Evolutionary conservation across 179 eudicot species (phyloP).

Genomic region (Silene noctiflora): DNA sequence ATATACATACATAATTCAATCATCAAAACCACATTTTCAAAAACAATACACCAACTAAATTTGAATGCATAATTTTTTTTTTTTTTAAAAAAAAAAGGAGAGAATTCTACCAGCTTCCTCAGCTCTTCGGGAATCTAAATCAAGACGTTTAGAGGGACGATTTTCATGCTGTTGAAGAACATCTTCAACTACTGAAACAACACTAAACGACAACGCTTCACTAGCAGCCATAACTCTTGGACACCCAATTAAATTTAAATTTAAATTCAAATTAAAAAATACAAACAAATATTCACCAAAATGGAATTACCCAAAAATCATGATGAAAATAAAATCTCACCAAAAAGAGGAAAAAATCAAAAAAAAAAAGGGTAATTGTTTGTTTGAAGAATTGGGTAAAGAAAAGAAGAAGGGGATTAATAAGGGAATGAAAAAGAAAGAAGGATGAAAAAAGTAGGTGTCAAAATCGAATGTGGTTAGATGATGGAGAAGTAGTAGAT

Average conservation of each 20-base stretch:
- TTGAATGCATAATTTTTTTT: neutral
- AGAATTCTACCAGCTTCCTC: slow-evolving; percentile 64
- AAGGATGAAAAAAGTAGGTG: neutral
- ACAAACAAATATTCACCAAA: slow-evolving; percentile 26
- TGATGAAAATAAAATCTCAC: slow-evolving; percentile 28
- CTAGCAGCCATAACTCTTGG: slow-evolving; percentile 37
- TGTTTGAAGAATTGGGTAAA: neutral
- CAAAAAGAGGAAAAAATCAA: slow-evolving; percentile 30
- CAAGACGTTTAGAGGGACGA: slow-evolving; percentile 53
- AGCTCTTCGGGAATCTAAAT: slow-evolving; percentile 83
- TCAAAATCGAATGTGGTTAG: slow-evolving; percentile 30
- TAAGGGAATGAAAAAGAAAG: neutral
- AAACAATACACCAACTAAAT: neutral
- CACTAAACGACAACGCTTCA: slow-evolving; percentile 59
- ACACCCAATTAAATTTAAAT: neutral
- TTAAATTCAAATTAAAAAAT: neutral
- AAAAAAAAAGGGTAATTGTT: neutral
- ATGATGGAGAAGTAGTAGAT: slow-evolving; percentile 20
- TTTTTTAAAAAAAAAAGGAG: neutral
- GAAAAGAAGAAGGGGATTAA: neutral
- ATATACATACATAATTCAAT: slow-evolving; percentile 11
- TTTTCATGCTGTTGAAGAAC: slow-evolving; percentile 80
- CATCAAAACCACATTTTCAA: neutral
- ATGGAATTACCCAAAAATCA: slow-evolving; percentile 15
- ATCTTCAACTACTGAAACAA: slow-evolving; percentile 72